Evolutionary conservation across 345 rosid species (phyloP), one percentile per base, ranked within the genome.

Genomic region (Clausena lansium): DNA sequence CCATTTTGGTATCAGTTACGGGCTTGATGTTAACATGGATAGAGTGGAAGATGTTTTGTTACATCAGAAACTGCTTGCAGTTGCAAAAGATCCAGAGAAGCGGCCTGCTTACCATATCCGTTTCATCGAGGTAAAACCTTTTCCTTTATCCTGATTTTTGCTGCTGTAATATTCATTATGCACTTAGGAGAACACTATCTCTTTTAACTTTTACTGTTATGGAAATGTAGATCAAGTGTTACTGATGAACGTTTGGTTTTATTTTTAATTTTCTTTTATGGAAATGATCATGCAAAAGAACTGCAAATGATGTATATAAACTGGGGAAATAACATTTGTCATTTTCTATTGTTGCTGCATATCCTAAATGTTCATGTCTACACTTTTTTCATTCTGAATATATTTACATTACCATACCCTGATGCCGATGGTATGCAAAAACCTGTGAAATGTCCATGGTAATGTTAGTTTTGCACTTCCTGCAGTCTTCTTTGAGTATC

Each of bases 21-120:
- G 82, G 32, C 88, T 86, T 69, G 94, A 92, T 80, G 86, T 91
- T 81, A 88, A 91, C 82, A 75, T 91, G 88, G 97, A 89, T 75
- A 85, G 84, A 83, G 90, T 81, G 75, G 91, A 90, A 30, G 97
- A 92, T 81, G 87, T 92, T 57, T 50, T 92, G 74, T 66, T 92
- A 59, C 97, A 92, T 80, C 79, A 69, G 63, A 87, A 66, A 69
- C 91, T 92, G 66, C 92, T 92, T 74, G 87, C 79, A 27, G 75
- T 71, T 77, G 97, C 94, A 25, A 84, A 84, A 80, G 90, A 90
- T 74, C 92, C 92, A 52, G 84, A 85, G 79, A 84, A 80, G 59
- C 88, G 84, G 52, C 97, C 91, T 54, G 94, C 65, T 77, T 92
- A 81, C 76, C 88, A 85, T 81, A 80, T 92, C 74, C 94, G 90